These are phyloP conservation scores for Davidsoniella australis DNA, from an alignment of 2,329 filamentous ascomycete species.

Conservation along the genomic window DNA sequence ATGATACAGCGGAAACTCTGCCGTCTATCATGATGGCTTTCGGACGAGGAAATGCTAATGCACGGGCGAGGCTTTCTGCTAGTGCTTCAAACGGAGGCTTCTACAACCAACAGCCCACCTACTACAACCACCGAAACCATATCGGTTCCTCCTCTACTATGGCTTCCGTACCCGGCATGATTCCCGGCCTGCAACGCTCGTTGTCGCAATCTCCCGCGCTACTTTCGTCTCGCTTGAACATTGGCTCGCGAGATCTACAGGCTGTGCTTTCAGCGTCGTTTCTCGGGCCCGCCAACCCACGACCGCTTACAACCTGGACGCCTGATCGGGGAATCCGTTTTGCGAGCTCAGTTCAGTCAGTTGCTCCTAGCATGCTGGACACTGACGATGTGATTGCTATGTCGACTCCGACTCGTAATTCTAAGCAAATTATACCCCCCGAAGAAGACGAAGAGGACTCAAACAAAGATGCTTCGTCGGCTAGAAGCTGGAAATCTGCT, in stretches of 20 bases:
- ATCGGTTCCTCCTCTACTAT: neutral
- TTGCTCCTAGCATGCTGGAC: neutral
- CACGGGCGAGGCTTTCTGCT: conserved; percentile 2
- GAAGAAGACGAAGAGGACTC: neutral
- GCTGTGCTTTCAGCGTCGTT: too few relatives aligned
- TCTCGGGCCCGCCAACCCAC: too few relatives aligned
- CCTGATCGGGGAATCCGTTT: conserved; percentile 7
- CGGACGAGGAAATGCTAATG: conserved; percentile 3
- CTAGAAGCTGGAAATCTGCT: neutral
- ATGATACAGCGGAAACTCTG: neutral
- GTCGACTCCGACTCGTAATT: too few relatives aligned
- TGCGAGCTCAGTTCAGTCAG: neutral
- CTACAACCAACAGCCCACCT: neutral
- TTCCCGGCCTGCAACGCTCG: neutral
- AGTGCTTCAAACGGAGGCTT: neutral
- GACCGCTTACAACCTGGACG: neutral
- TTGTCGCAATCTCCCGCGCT: neutral
- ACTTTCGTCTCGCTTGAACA: too few relatives aligned
- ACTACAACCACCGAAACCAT: neutral
- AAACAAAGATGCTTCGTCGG: neutral
- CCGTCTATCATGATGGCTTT: conserved; percentile 5
- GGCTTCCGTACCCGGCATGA: neutral
- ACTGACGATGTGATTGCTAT: too few relatives aligned
- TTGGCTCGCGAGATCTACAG: too few relatives aligned
- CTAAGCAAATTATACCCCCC: too few relatives aligned